A percentile compares a stretch with the other conserved stretches of the same genome.
phyloP scores from a whole-genome alignment of 1,284 basidiomycete genomes.

The Ganoderma boninense region DNA sequence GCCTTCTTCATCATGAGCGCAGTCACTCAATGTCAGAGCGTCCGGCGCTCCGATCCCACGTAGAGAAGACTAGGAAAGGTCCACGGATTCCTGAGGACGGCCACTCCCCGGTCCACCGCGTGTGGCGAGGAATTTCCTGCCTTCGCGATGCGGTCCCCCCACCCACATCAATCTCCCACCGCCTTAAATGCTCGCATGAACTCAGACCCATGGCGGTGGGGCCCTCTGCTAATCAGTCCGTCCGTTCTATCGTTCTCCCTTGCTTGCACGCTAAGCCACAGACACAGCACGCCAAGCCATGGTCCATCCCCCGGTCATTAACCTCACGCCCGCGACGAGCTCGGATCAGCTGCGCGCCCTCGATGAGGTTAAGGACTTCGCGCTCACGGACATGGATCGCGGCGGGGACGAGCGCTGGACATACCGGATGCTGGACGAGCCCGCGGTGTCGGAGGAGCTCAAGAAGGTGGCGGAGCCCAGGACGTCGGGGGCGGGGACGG shows the following conservation, averaged over 20 bases:
- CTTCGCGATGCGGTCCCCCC: conserved; percentile 14
- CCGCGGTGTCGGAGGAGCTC: conserved; percentile 56
- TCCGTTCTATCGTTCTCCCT: conserved; percentile 20
- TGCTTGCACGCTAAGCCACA: conserved; percentile 23
- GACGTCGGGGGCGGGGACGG: conserved; percentile 43
- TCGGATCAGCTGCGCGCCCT: conserved; percentile 58
- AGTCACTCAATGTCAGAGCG: conserved; percentile 31
- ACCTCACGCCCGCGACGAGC: conserved; percentile 53
- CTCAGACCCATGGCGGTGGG: conserved; percentile 3
- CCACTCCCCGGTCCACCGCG: conserved; percentile 10
- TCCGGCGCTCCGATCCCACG: conserved; percentile 33
- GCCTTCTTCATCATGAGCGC: conserved; percentile 33
- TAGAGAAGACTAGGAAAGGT: conserved; percentile 21
- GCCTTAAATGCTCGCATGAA: conserved; percentile 15
- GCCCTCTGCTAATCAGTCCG: conserved; percentile 15
- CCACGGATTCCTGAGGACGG: conserved; percentile 27
- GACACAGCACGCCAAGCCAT: conserved; percentile 39
- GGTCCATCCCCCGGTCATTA: conserved; percentile 41
- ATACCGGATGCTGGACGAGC: conserved; percentile 60
- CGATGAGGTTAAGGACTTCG: conserved; percentile 60
- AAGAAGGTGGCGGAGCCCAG: conserved; percentile 46
- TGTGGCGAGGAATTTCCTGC: conserved; percentile 21
- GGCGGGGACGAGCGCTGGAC: conserved; percentile 61
- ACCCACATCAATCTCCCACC: conserved; percentile 26
- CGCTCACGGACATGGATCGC: conserved; percentile 64